Evolutionary conservation across 73 alveolate species (phyloP).

Genomic region (Effrenium voratum): DNA sequence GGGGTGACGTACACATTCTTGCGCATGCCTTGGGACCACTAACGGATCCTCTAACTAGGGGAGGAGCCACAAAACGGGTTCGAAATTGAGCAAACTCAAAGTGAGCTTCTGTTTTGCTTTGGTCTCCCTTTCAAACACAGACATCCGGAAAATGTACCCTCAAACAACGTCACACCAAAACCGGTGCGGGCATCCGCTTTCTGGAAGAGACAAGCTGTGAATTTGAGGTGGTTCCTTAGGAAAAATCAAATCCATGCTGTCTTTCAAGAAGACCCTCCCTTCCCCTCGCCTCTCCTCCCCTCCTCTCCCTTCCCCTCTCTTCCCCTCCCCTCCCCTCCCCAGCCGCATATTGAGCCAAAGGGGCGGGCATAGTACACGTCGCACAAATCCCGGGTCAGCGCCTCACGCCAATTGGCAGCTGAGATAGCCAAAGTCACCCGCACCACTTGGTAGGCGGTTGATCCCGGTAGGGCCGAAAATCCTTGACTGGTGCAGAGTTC

Average conservation of each 20-base stretch:
- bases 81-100: too few species aligned
- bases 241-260: too few species aligned
- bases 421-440: too few species aligned
- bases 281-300: background rate
- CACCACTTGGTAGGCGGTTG: background rate
- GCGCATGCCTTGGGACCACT: slow-evolving; percentile 98
- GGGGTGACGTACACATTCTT: slow-evolving; percentile 99
- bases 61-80: too few species aligned
- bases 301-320: background rate
- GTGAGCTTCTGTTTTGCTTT: too few species aligned
- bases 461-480: background rate
- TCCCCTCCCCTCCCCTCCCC: background rate
- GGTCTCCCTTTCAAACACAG: too few species aligned
- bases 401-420: slow-evolving; percentile 20
- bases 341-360: background rate
- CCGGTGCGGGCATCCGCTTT: too few species aligned
- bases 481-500: background rate
- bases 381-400: slow-evolving; percentile 70
- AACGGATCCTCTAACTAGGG: too few species aligned
- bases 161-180: too few species aligned
- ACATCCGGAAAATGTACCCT: too few species aligned
- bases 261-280: background rate
- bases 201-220: too few species aligned
- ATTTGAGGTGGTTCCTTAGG: too few species aligned
- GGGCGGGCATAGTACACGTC: slow-evolving; percentile 46